Evolutionary conservation across 495 filamentous ascomycete species (phyloP), one percentile per base, ranked within the genome.

Genomic region (Xylaria sp.): DNA sequence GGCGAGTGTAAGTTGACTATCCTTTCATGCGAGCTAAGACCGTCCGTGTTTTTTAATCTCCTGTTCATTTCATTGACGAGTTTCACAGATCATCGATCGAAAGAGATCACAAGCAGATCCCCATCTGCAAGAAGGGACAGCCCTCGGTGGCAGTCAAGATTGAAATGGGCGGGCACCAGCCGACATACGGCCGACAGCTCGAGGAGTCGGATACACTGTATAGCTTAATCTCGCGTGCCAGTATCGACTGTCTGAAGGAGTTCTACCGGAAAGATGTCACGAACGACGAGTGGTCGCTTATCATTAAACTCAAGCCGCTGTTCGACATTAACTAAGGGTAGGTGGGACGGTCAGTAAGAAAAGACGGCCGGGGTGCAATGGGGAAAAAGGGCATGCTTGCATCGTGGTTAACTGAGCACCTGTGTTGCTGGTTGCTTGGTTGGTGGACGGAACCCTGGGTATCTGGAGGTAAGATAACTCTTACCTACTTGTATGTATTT

Each of bases 61-160:
- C 8, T 33, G 29, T 17, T 33, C 15, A 1, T n/a, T 61, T 50
- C 4, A 61, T 71, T 76, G 46, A 73, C 61, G n/a, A 57, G 11
- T 8, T 21, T 19, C n/a, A 67, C 75, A 97, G 95, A 19, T 90
- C 92, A 72, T 93, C 91, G 11, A 98, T 99, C 80, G 95, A 98
- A 81, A 92, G 97, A 79, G 97, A 99, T 72, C 97, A 98, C 89
- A 99, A 98, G 84, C 87, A 95, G 61, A 90, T 99, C 75, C 87
- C 84, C 14, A 84, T 97, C 59, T 95, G 92, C 84, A 99, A 98
- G 84, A 95, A 93, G 83, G 97, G 95, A 69, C 93, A 97, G 76
- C 97, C 96, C 41, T 97, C 94, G 7, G 96, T 98, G 19, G 96
- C 96, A 31, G 87, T 99, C 82, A 99, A 99, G 88, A 94, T 99